A percentile compares a stretch with the other conserved stretches of the same genome.
Evolutionary conservation across 2,329 filamentous ascomycete genomes (phyloP).

Genomic region (Phialophora expanda): DNA sequence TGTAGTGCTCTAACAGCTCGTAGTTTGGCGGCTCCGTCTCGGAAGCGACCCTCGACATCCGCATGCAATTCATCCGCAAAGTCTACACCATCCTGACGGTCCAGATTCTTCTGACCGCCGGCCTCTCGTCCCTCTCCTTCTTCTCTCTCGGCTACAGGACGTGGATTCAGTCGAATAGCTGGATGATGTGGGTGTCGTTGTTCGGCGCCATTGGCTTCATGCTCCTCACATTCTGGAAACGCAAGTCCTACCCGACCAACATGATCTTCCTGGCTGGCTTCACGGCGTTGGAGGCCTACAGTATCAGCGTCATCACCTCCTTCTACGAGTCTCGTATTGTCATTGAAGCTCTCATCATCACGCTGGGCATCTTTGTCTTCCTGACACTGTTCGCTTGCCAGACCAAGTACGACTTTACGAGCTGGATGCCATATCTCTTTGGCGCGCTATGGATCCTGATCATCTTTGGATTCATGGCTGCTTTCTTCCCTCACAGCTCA

Average conservation of each 20-base stretch:
- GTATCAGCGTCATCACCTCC: constrained; percentile 87
- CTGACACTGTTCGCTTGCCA: constrained; percentile 88
- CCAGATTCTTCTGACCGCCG: constrained; percentile 83
- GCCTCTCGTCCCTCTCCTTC: constrained; percentile 83
- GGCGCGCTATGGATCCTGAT: constrained; percentile 87
- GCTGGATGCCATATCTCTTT: constrained; percentile 94
- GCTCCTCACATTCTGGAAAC: constrained; percentile 91
- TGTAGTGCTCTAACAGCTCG: constrained; percentile 12
- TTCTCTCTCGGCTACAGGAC: constrained; percentile 75
- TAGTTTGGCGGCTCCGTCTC: constrained; percentile 91
- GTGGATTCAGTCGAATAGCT: constrained; percentile 86
- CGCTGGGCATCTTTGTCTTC: constrained; percentile 68
- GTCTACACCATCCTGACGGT: constrained; percentile 98
- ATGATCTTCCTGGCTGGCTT: constrained; percentile 89
- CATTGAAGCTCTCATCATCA: constrained; percentile 86
- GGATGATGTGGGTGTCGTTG: constrained; percentile 85
- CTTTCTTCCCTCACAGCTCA: constrained; percentile 84
- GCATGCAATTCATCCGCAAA: constrained; percentile 96
- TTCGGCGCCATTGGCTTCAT: constrained; percentile 84
- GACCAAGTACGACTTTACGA: constrained; percentile 97
- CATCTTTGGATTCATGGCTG: constrained; percentile 89
- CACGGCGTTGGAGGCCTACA: constrained; percentile 90
- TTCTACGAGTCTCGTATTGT: constrained; percentile 86
- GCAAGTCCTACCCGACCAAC: constrained; percentile 93
- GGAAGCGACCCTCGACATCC: constrained; percentile 92